Base-by-base conservation (phyloP, 192 early-diverging fungal species). In the Phycomyces blakesleeanus region DNA sequence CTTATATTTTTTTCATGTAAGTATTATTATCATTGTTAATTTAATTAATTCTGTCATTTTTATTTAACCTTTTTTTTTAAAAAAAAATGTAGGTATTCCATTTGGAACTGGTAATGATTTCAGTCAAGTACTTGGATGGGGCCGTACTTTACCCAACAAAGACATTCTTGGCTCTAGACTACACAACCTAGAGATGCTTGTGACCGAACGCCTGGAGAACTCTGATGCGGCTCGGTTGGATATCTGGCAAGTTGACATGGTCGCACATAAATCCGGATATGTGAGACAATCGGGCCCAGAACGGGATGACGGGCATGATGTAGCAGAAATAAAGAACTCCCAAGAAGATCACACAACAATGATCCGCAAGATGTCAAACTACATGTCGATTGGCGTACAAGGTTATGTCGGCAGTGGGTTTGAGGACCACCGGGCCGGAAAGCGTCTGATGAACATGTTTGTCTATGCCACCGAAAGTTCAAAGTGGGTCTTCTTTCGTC, bases 91-190 rank as follows among this genome's bases (percentile, higher is more conserved):
- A 74, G 73, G 73, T 66, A 87, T 88, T 40, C 89, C 89, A 5
- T 90, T 89, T 58, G 89, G 89, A 22, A 89, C 89, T 0, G 88
- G 88, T 51, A 90, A 90, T 64, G 88, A 90, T 65, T 82, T 90
- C 64, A 78, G 75, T n/a, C 86, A 90, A 56, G 87, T 87, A 37
- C 74, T 90, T 26, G 89, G 89, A 14, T 90, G 89, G 89, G 89
- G 87, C 0, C 87, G 89, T 44, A 89, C 81, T 44, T 78, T 89
- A 3, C 44, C 51, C 25, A 66, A 82, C 2, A 82, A 78, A 41
- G 79, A 84, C 27, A 78, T 85, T 1, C 80, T 84, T 5, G 87
- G 85, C 22, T 75, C 75, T 18, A 78, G 81, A 71, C 73, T 89
- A 50, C 62, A 73, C 26, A 64, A 78, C 51, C 66, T 90, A 21